phyloP scores from a whole-genome alignment of 306 rosid genomes.

The Luffa aegyptiaca region DNA sequence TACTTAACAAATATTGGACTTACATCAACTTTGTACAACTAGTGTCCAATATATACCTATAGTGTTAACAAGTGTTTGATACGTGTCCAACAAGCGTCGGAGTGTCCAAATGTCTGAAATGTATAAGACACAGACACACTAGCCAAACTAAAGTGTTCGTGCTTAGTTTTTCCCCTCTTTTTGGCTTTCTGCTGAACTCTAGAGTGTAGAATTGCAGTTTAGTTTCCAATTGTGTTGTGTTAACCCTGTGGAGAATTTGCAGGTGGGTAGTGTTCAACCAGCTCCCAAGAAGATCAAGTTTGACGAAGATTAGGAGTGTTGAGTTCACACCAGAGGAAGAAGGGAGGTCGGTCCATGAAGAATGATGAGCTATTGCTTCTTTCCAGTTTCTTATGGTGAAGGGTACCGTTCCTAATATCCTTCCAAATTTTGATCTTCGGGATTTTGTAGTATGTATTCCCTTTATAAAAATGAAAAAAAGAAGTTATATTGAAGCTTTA shows the following conservation, averaged over 20 bases:
- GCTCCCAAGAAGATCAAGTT: slow-evolving; percentile 83
- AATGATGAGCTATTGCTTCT: neutral
- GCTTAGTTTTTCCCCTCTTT: neutral
- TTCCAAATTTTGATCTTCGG: neutral
- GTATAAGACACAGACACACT: no score
- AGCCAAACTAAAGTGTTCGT: no score
- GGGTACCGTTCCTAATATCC: neutral
- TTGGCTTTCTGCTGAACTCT: neutral
- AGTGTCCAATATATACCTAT: no score
- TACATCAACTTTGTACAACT: no score
- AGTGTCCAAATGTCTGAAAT: no score
- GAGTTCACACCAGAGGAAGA: neutral
- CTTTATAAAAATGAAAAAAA: neutral
- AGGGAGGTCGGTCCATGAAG: neutral
- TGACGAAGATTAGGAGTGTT: slow-evolving; percentile 21
- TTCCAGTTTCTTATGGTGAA: neutral
- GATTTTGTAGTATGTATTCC: neutral
- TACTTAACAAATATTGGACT: no score
- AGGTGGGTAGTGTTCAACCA: slow-evolving; percentile 58
- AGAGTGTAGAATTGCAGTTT: neutral
- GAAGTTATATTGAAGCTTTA: neutral
- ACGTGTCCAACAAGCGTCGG: no score
- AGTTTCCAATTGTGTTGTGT: neutral
- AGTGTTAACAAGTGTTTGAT: no score
- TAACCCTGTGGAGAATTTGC: slow-evolving; percentile 8